Conservation (phyloP, 768 basidiomycete genomes). For the Leccinum ochraceum region DNA sequence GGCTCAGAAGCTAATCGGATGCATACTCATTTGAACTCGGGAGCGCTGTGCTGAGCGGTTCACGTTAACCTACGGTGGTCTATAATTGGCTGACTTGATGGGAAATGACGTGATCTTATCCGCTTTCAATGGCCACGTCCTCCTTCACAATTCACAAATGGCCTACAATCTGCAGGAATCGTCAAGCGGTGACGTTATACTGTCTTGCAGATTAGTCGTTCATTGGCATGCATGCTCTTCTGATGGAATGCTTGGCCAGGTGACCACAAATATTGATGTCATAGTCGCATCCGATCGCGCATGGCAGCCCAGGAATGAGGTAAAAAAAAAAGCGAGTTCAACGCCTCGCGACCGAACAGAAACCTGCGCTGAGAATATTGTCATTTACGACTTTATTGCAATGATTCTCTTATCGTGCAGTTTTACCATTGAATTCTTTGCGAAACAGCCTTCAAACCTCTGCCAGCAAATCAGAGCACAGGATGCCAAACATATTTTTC, state of each 20-base stretch:
- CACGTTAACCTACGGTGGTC: background rate
- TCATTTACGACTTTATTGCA: background rate
- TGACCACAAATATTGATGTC: background rate
- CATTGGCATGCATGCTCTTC: background rate
- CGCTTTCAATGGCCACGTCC: background rate
- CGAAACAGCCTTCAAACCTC: too few relatives aligned
- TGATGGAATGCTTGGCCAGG: background rate
- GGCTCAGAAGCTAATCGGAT: background rate
- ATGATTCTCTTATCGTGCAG: background rate
- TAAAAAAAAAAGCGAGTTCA: slow-evolving; percentile 6
- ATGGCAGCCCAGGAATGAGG: slow-evolving; percentile 4
- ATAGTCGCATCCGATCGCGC: background rate
- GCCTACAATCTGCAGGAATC: background rate
- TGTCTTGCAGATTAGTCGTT: background rate
- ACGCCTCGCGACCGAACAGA: background rate
- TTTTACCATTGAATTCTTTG: background rate
- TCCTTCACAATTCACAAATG: background rate
- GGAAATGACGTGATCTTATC: background rate
- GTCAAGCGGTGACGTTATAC: background rate
- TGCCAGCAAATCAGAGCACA: background rate
- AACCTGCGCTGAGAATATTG: background rate
- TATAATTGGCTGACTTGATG: background rate
- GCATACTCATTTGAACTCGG: background rate
- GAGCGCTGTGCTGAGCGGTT: background rate
- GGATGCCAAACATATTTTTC: background rate